Conservation (phyloP, 495 filamentous ascomycete species). For the Diplogelasinospora grovesii region DNA sequence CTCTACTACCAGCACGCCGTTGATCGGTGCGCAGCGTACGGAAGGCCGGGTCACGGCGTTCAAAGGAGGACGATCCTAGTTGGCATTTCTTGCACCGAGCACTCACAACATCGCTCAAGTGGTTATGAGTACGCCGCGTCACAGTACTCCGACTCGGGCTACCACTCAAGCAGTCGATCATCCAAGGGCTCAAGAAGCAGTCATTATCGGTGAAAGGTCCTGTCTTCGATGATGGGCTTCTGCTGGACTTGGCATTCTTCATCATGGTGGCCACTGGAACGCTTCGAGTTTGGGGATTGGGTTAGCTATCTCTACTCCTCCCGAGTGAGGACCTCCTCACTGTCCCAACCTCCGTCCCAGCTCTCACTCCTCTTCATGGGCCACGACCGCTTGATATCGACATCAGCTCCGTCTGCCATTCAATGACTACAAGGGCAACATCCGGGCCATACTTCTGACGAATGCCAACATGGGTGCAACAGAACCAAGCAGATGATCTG, state of each 20-base stretch:
- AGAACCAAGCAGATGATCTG: constrained; percentile 18
- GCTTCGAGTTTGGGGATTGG: constrained; percentile 42
- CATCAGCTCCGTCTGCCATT: constrained; percentile 35
- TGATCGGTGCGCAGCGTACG: constrained; percentile 68
- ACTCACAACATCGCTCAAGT: constrained; percentile 18
- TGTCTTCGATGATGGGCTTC: constrained; percentile 48
- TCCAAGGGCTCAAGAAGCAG: constrained; percentile 34
- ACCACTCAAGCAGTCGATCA: constrained; percentile 39
- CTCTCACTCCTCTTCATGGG: constrained; percentile 42
- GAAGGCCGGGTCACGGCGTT: constrained; percentile 60
- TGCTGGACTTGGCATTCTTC: constrained; percentile 38
- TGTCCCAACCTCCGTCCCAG: constrained; percentile 37
- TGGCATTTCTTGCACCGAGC: constrained; percentile 62
- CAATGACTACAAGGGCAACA: constrained; percentile 5
- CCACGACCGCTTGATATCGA: constrained; percentile 39
- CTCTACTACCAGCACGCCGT: constrained; percentile 77
- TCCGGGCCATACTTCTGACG: constrained; percentile 10
- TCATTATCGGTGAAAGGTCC: constrained; percentile 44
- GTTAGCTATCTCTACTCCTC: constrained; percentile 45
- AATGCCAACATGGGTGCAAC: constrained; percentile 17
- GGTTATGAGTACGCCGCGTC: constrained; percentile 18
- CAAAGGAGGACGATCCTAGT: constrained; percentile 75
- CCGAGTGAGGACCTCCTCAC: constrained; percentile 35
- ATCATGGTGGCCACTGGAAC: constrained; percentile 35
- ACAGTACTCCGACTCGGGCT: constrained; percentile 47